Conservation (phyloP, 768 basidiomycete species). For the Termitomyces sp. region DNA sequence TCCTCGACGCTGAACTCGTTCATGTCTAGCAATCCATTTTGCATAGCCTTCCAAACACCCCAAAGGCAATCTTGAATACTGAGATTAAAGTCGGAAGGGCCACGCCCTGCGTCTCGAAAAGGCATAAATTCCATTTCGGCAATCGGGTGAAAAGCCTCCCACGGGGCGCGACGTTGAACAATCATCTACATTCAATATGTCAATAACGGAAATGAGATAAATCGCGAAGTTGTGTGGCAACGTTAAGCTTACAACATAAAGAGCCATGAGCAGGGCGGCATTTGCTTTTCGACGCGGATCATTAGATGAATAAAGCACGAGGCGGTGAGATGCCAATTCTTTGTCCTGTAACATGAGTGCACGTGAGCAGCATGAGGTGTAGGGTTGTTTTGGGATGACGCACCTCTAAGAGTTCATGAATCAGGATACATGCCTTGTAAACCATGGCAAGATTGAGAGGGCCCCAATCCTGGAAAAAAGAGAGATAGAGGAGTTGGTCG, state of each 20-base stretch:
- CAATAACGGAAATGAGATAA: background rate
- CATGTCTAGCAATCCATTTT: conserved; percentile 91
- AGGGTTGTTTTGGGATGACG: conserved; percentile 19
- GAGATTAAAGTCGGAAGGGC: conserved; percentile 89
- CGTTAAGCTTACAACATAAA: conserved; percentile 75
- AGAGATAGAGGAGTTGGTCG: conserved; percentile 87
- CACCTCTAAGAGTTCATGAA: conserved; percentile 86
- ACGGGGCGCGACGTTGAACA: conserved; percentile 83
- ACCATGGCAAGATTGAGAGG: conserved; percentile 92
- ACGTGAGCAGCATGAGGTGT: conserved; percentile 37
- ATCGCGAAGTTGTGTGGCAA: background rate
- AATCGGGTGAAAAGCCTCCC: conserved; percentile 94
- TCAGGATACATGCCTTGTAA: conserved; percentile 87
- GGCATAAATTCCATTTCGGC: conserved; percentile 92
- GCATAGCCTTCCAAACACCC: conserved; percentile 87
- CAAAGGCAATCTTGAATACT: conserved; percentile 90
- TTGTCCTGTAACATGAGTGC: conserved; percentile 55
- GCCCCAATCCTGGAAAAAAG: conserved; percentile 95
- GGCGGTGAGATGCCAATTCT: conserved; percentile 64
- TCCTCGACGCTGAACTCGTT: conserved; percentile 91
- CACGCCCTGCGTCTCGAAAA: conserved; percentile 93
- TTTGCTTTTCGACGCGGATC: conserved; percentile 90
- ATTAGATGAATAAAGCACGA: conserved; percentile 85
- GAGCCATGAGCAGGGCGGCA: conserved; percentile 89
- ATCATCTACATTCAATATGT: conserved; percentile 63